Evolutionary conservation across 2,329 filamentous ascomycete species (phyloP).

Genomic region (Neurospora crassa): DNA sequence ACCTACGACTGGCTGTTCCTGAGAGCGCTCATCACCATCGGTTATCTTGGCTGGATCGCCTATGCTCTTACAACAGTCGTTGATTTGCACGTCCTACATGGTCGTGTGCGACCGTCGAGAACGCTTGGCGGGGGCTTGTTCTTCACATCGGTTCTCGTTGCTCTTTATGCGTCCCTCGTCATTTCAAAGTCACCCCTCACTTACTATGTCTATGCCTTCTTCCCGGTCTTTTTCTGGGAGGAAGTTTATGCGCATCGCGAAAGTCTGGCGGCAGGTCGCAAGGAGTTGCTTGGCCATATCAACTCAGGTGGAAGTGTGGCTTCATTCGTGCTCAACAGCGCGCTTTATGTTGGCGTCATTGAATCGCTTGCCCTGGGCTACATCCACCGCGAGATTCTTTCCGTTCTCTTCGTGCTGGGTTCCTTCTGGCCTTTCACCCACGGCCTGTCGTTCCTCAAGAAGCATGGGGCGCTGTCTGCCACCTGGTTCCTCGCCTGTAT

Average conservation of each 20-base stretch:
- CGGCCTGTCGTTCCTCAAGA: slow-evolving; percentile 60
- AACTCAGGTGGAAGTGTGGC: slow-evolving; percentile 47
- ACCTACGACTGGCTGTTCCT: slow-evolving; percentile 98
- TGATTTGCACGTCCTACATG: slow-evolving; percentile 76
- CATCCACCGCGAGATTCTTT: slow-evolving; percentile 81
- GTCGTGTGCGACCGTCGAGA: slow-evolving; percentile 53
- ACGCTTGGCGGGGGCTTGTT: slow-evolving; percentile 47
- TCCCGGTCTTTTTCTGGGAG: slow-evolving; percentile 94
- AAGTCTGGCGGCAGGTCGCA: slow-evolving; percentile 57
- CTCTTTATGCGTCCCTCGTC: slow-evolving; percentile 69
- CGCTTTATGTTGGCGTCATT: slow-evolving; percentile 64
- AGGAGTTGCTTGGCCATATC: slow-evolving; percentile 60
- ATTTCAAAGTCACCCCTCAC: slow-evolving; percentile 69
- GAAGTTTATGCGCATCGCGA: slow-evolving; percentile 74
- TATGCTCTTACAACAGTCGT: slow-evolving; percentile 85
- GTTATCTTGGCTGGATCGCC: slow-evolving; percentile 92
- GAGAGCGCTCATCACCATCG: slow-evolving; percentile 74
- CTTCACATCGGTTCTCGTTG: slow-evolving; percentile 69
- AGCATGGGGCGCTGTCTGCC: slow-evolving; percentile 52
- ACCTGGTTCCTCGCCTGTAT: slow-evolving; percentile 71
- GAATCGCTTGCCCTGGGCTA: slow-evolving; percentile 84
- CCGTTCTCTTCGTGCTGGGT: slow-evolving; percentile 65
- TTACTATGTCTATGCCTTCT: slow-evolving; percentile 88
- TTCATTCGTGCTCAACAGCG: slow-evolving; percentile 52
- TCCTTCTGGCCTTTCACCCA: slow-evolving; percentile 70